Conservation (phyloP, 768 basidiomycete genomes). For the Boletellus ananiceps region DNA sequence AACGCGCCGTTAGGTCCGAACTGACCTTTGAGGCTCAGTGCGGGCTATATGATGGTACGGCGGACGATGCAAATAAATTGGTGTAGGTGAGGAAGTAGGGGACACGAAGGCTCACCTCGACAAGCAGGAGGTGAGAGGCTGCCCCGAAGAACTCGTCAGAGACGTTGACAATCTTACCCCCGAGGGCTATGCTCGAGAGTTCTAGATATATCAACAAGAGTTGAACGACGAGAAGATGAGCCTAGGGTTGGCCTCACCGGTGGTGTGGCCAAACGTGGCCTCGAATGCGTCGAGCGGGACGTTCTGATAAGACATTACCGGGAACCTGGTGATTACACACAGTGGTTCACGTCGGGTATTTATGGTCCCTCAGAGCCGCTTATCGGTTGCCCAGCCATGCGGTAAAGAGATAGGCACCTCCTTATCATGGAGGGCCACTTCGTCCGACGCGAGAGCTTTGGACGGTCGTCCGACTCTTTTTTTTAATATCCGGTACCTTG, state of each 20-base stretch:
- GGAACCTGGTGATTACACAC: not conserved
- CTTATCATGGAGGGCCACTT: too few relatives aligned
- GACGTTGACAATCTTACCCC: conserved; percentile 65
- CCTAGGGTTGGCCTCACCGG: conserved; percentile 37
- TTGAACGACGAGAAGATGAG: not conserved
- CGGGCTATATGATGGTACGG: conserved; percentile 49
- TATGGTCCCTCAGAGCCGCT: not conserved
- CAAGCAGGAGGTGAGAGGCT: conserved; percentile 75
- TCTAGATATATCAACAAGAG: conserved; percentile 43
- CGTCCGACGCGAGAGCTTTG: too few relatives aligned
- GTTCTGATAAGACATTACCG: conserved; percentile 40
- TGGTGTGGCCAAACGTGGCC: conserved; percentile 44
- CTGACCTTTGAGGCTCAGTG: conserved; percentile 88
- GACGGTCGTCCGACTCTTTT: too few relatives aligned
- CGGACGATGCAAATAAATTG: not conserved
- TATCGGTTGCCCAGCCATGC: not conserved
- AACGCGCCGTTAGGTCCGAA: conserved; percentile 95
- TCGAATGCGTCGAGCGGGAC: conserved; percentile 46
- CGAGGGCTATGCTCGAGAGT: conserved; percentile 81
- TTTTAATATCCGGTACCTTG: too few relatives aligned
- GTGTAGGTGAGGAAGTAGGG: not conserved
- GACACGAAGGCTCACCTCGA: conserved; percentile 50
- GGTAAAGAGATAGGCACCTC: too few relatives aligned
- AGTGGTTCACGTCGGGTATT: not conserved
- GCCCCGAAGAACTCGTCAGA: conserved; percentile 98